phyloP scores from a whole-genome alignment of 108 stramenopile species.

The Hondaea fermentalgiana region DNA sequence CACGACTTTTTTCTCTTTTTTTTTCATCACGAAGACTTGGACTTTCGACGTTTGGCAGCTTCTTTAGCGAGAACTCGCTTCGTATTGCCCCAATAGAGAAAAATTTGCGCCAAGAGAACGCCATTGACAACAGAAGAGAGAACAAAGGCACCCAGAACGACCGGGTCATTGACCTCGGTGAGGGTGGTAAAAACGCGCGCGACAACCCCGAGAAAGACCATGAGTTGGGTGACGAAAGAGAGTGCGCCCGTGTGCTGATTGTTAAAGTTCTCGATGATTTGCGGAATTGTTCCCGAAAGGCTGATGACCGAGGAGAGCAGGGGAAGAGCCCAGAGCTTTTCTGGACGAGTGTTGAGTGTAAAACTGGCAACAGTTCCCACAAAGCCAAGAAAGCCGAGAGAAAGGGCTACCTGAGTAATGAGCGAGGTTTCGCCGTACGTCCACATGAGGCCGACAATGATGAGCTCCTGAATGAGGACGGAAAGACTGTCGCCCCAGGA shows the following conservation, averaged over 20 bases:
- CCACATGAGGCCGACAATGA: background rate
- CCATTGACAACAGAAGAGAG: background rate
- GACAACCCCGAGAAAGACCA: background rate
- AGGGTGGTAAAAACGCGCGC: background rate
- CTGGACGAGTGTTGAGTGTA: background rate
- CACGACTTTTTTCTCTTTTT: too few species aligned
- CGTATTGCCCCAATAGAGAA: background rate
- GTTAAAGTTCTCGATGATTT: background rate
- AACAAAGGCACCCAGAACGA: background rate
- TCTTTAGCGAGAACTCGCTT: background rate
- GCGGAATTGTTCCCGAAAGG: background rate
- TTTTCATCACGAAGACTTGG: background rate
- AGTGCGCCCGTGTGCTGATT: background rate
- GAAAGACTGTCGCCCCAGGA: constrained; percentile 4
- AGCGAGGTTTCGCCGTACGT: background rate
- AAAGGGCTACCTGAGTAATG: background rate
- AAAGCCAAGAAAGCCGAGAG: background rate
- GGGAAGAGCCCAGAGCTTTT: background rate
- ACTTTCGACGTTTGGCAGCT: background rate
- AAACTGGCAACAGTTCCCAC: background rate
- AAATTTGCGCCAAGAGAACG: background rate
- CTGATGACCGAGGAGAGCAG: background rate
- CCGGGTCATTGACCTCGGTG: constrained; percentile 2
- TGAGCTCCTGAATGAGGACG: background rate
- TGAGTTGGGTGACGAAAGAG: background rate